phyloP scores from a whole-genome alignment of 2,329 filamentous ascomycete species.

The Arthrobotrys musiformis region DNA sequence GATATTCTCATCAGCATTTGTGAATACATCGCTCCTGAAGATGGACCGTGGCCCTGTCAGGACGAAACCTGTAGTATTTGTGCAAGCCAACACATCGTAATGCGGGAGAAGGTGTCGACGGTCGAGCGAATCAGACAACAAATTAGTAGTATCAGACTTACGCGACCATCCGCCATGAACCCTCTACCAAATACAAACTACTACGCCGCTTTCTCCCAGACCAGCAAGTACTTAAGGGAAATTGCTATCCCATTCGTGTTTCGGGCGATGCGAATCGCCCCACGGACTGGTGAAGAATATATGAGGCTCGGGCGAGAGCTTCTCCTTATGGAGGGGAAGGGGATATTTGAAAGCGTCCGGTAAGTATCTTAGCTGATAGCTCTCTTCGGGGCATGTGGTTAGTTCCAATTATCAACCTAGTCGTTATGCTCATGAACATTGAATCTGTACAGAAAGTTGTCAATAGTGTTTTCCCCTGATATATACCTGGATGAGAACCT shows the following conservation, averaged over 20 bases:
- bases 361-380: background rate
- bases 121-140: too few relatives aligned
- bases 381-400: background rate
- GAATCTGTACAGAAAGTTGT: background rate
- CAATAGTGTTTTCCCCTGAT: background rate
- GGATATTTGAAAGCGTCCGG: conserved; percentile 5
- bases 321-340: background rate
- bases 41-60: background rate
- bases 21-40: background rate
- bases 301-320: background rate
- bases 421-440: background rate
- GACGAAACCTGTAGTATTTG: background rate
- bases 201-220: background rate
- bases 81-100: background rate
- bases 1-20: background rate
- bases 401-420: too few relatives aligned
- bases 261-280: background rate
- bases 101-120: background rate
- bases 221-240: background rate
- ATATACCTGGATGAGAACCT: background rate
- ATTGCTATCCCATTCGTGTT: background rate
- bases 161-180: too few relatives aligned
- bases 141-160: too few relatives aligned
- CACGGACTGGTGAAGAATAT: background rate
- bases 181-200: background rate